Conservation (phyloP, 768 basidiomycete species). For the Trametes villosa region DNA sequence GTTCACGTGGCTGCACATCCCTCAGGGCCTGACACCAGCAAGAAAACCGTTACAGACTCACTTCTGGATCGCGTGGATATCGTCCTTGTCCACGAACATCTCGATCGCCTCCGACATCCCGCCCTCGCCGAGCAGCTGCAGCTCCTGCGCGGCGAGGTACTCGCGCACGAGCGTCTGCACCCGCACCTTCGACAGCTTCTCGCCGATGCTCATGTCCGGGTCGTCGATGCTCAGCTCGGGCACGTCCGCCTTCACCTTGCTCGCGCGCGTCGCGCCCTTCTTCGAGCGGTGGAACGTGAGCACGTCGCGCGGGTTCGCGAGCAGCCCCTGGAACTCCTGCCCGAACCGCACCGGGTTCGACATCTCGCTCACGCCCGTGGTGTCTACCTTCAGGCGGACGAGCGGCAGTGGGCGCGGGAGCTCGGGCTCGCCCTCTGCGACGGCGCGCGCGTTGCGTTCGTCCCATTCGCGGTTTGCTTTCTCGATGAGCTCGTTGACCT, state of each 20-base stretch:
- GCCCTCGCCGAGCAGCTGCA: conserved; percentile 87
- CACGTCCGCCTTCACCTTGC: conserved; percentile 71
- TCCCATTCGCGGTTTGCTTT: conserved; percentile 81
- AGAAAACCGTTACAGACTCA: conserved; percentile 44
- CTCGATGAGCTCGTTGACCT: conserved; percentile 82
- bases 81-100: conserved; percentile 97
- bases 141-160: conserved; percentile 89
- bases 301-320: conserved; percentile 95
- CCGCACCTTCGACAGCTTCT: conserved; percentile 79
- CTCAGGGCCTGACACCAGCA: neutral
- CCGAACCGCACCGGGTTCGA: conserved; percentile 97
- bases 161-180: conserved; percentile 91
- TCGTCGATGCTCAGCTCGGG: conserved; percentile 86
- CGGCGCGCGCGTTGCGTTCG: conserved; percentile 66
- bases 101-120: conserved; percentile 95
- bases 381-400: conserved; percentile 89
- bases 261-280: conserved; percentile 51
- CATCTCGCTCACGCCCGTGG: conserved; percentile 87
- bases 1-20: conserved; percentile 62
- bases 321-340: conserved; percentile 86
- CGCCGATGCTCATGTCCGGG: conserved; percentile 62
- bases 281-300: conserved; percentile 89
- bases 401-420: conserved; percentile 81
- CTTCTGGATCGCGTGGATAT: conserved; percentile 89
- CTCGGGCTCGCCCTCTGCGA: conserved; percentile 63